phyloP scores from a whole-genome alignment of 2,329 filamentous ascomycete genomes.

The Aureobasidium musti region DNA sequence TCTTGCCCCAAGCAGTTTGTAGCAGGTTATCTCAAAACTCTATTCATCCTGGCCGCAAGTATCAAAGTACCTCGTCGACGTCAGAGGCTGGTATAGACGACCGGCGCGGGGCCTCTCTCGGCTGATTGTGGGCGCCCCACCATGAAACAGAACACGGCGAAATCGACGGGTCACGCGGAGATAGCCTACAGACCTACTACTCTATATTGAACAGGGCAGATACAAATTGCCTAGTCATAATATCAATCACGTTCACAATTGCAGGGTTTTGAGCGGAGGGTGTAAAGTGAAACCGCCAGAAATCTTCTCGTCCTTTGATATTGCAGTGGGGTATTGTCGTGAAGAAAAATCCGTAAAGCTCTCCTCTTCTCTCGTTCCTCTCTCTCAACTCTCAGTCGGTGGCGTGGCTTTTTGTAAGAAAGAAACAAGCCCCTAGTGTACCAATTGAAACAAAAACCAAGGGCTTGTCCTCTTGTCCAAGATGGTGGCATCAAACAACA shows the following conservation, averaged over 20 bases:
- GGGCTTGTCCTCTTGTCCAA: constrained; percentile 16
- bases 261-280: background rate
- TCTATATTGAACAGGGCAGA: background rate
- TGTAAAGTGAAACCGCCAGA: constrained; percentile 8
- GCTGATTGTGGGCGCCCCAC: constrained; percentile 17
- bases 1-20: background rate
- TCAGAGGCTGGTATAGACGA: constrained; percentile 22
- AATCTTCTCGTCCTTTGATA: constrained; percentile 24
- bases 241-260: background rate
- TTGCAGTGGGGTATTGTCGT: constrained; percentile 24
- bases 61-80: constrained; percentile 1
- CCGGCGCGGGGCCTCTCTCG: background rate
- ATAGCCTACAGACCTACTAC: background rate
- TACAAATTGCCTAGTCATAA: too few relatives aligned
- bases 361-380: constrained; percentile 14
- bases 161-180: background rate
- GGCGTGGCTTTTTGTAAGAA: constrained; percentile 14
- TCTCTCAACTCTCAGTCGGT: constrained; percentile 25
- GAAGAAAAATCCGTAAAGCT: constrained; percentile 29
- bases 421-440: constrained; percentile 5
- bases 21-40: constrained; percentile 4
- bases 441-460: constrained; percentile 4
- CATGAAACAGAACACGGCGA: background rate
- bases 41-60: background rate
- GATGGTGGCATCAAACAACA: constrained; percentile 21